These are phyloP conservation scores for Cercophora scortea DNA, from an alignment of 495 filamentous ascomycete genomes.

Conservation along the genomic window DNA sequence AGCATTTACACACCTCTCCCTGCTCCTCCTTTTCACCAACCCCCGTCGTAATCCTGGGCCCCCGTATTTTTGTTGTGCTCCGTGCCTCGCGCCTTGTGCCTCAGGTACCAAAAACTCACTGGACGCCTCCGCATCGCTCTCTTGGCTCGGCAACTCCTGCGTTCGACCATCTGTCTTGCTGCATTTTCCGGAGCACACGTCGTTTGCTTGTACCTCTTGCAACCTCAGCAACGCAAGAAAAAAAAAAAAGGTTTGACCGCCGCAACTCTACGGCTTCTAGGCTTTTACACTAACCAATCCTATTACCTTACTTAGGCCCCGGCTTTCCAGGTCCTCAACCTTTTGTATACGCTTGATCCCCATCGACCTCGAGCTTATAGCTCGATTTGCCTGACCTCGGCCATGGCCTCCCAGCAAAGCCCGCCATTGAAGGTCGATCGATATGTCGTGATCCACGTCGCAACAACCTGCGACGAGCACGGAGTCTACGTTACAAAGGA, in stretches of 20 bases:
- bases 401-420: slow-evolving; percentile 39
- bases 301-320: too few species aligned
- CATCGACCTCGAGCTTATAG: slow-evolving; percentile 1
- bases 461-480: slow-evolving; percentile 97
- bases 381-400: slow-evolving; percentile 8
- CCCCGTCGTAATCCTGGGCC: too few species aligned
- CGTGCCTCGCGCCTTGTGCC: too few species aligned
- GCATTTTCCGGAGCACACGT: slow-evolving; percentile 16
- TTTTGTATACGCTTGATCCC: slow-evolving; percentile 1
- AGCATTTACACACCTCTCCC: too few species aligned
- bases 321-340: too few species aligned
- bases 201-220: slow-evolving; percentile 6
- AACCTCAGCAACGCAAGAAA: slow-evolving; percentile 1
- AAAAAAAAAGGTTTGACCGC: slow-evolving; percentile 5
- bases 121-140: slow-evolving; percentile 9
- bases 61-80: too few species aligned
- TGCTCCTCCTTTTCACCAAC: too few species aligned
- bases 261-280: too few species aligned
- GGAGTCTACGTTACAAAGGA: slow-evolving; percentile 99
- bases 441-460: slow-evolving; percentile 95
- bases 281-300: too few species aligned
- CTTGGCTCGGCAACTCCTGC: slow-evolving; percentile 13
- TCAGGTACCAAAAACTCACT: too few species aligned
- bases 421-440: slow-evolving; percentile 67
- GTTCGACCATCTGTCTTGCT: slow-evolving; percentile 4